phyloP scores from a whole-genome alignment of 768 basidiomycete species.

The Porphyrellus cyaneotinctus region DNA sequence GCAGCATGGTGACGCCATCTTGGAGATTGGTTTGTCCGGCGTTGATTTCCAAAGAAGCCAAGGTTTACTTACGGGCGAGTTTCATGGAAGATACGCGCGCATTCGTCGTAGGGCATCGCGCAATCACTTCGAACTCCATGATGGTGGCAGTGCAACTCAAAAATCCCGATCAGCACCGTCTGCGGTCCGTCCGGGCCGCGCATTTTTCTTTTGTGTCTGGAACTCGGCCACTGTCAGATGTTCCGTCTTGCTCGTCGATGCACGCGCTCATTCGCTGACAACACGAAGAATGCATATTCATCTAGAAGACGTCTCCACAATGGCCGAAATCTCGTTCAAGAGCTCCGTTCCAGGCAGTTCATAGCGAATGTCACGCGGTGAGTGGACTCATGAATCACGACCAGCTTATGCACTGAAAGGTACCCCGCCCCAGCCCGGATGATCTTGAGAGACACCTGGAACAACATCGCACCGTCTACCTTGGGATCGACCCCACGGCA shows the following conservation, averaged over 20 bases:
- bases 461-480: slow-evolving; percentile 59
- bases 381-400: slow-evolving; percentile 1
- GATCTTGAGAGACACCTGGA: slow-evolving; percentile 37
- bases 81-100: slow-evolving; percentile 86
- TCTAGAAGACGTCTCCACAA: slow-evolving; percentile 16
- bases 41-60: slow-evolving; percentile 3
- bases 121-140: slow-evolving; percentile 81
- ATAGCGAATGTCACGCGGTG: slow-evolving; percentile 37
- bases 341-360: slow-evolving; percentile 31
- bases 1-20: slow-evolving; percentile 81
- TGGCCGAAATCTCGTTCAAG: slow-evolving; percentile 28
- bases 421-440: slow-evolving; percentile 35
- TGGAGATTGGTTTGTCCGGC: slow-evolving; percentile 1
- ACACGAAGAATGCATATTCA: not conserved
- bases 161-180: not conserved
- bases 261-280: slow-evolving; percentile 1
- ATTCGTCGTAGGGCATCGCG: slow-evolving; percentile 74
- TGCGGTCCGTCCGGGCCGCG: slow-evolving; percentile 17
- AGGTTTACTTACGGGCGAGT: slow-evolving; percentile 58
- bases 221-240: slow-evolving; percentile 11
- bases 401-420: not conserved
- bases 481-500: slow-evolving; percentile 92
- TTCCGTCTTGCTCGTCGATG: slow-evolving; percentile 20
- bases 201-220: not conserved
- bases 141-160: slow-evolving; percentile 14